phyloP scores from a whole-genome alignment of 257 asterid genomes.

The Agastache rugosa region DNA sequence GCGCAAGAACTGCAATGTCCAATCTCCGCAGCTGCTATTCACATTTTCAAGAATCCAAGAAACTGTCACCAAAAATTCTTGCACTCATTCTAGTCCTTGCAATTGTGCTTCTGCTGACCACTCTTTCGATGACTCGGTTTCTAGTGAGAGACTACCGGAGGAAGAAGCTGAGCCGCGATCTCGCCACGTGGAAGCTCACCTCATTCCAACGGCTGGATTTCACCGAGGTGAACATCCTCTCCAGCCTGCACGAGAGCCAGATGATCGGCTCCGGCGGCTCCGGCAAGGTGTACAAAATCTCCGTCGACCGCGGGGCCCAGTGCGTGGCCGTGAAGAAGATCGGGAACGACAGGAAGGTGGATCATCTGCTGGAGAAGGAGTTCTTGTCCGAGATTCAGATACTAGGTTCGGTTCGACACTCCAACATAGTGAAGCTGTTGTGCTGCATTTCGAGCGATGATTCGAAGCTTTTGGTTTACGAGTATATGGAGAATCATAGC shows the following conservation, averaged over 20 bases:
- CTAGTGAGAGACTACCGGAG: slow-evolving; percentile 56
- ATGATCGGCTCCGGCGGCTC: slow-evolving; percentile 65
- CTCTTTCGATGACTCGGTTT: slow-evolving; percentile 40
- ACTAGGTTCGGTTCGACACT: slow-evolving; percentile 56
- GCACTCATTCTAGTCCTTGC: slow-evolving; percentile 59
- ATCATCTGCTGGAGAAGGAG: slow-evolving; percentile 50
- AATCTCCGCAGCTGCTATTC: slow-evolving; percentile 52
- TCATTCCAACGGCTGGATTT: slow-evolving; percentile 71
- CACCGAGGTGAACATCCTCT: slow-evolving; percentile 47
- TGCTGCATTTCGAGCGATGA: slow-evolving; percentile 58
- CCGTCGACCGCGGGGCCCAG: slow-evolving; percentile 39
- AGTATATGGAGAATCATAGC: slow-evolving; percentile 60
- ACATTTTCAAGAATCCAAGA: slow-evolving; percentile 35
- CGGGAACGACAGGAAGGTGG: slow-evolving; percentile 43
- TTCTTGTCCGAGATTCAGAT: slow-evolving; percentile 56
- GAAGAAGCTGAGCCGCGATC: slow-evolving; percentile 61
- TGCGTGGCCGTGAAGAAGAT: slow-evolving; percentile 63
- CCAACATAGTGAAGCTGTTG: slow-evolving; percentile 61
- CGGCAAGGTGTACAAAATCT: slow-evolving; percentile 57
- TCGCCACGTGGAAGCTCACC: slow-evolving; percentile 75
- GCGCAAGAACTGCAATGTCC: slow-evolving; percentile 48
- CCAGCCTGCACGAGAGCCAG: slow-evolving; percentile 44
- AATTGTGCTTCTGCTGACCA: slow-evolving; percentile 37
- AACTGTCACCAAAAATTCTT: slow-evolving; percentile 49
- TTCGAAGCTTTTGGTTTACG: slow-evolving; percentile 58